Conservation (phyloP, 1,284 basidiomycete genomes). For the Peniophora sp. region DNA sequence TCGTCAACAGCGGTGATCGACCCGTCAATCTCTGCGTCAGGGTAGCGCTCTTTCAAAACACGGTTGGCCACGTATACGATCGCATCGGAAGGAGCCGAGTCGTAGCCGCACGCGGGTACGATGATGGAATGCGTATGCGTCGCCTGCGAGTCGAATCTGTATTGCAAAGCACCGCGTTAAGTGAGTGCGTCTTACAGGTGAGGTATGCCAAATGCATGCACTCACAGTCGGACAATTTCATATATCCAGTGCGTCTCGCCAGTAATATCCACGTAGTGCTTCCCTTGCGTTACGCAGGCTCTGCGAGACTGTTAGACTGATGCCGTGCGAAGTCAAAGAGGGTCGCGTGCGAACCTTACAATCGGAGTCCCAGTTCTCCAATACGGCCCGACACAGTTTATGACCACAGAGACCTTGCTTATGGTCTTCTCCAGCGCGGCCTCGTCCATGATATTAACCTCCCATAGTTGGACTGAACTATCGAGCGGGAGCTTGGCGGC, state of each 20-base stretch:
- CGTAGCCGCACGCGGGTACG: constrained; percentile 64
- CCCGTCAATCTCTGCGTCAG: constrained; percentile 23
- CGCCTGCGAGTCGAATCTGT: constrained; percentile 58
- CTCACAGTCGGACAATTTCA: constrained; percentile 41
- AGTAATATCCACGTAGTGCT: constrained; percentile 60
- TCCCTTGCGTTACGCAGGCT: constrained; percentile 43
- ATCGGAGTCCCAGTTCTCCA: constrained; percentile 58
- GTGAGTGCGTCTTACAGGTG: constrained; percentile 1
- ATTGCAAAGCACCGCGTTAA: not conserved
- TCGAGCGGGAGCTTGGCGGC: not conserved
- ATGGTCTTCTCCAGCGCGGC: constrained; percentile 45
- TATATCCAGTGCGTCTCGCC: constrained; percentile 49
- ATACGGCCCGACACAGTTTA: constrained; percentile 64
- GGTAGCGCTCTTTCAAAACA: constrained; percentile 32
- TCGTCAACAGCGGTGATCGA: constrained; percentile 40
- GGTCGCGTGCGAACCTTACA: constrained; percentile 33
- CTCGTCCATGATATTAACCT: not conserved
- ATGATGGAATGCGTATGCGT: constrained; percentile 60
- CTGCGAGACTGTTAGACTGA: no score
- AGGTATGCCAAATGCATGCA: constrained; percentile 7
- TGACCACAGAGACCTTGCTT: constrained; percentile 48
- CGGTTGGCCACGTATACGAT: constrained; percentile 48
- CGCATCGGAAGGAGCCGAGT: constrained; percentile 67
- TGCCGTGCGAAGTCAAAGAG: no score
- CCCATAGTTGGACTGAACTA: not conserved